Evolutionary conservation across 495 filamentous ascomycete genomes (phyloP).

Genomic region (Evernia prunastri): DNA sequence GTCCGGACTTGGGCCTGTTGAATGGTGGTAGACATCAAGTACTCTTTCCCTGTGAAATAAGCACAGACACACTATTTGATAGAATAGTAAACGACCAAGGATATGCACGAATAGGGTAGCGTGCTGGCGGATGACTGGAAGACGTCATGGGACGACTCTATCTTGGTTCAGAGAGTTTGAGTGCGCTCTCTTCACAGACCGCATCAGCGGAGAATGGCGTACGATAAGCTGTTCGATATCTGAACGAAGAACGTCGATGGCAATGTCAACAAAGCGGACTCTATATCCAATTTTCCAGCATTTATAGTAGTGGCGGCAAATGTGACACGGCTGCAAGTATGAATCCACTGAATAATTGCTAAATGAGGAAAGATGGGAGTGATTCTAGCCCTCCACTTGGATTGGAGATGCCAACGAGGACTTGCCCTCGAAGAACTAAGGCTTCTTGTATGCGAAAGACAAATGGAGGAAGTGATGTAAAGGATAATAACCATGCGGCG

Average conservation of each 20-base stretch:
- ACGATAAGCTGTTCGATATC: background rate
- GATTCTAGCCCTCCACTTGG: background rate
- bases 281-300: background rate
- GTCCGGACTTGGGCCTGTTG: slow-evolving; percentile 43
- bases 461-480: background rate
- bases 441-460: background rate
- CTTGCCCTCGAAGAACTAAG: background rate
- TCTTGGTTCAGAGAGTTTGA: background rate
- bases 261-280: background rate
- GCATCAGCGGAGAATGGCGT: background rate
- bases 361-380: background rate
- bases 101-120: background rate
- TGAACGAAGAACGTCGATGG: background rate
- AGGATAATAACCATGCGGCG: too few species aligned
- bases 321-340: background rate
- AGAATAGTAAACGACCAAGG: background rate
- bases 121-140: background rate
- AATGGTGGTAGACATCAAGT: slow-evolving; percentile 40
- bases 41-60: background rate
- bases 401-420: background rate
- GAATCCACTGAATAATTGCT: background rate
- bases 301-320: background rate
- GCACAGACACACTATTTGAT: background rate
- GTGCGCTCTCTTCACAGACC: background rate
- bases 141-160: background rate